Conservation (phyloP, 805 yeast species). For the Myxozyma nipponensis region DNA sequence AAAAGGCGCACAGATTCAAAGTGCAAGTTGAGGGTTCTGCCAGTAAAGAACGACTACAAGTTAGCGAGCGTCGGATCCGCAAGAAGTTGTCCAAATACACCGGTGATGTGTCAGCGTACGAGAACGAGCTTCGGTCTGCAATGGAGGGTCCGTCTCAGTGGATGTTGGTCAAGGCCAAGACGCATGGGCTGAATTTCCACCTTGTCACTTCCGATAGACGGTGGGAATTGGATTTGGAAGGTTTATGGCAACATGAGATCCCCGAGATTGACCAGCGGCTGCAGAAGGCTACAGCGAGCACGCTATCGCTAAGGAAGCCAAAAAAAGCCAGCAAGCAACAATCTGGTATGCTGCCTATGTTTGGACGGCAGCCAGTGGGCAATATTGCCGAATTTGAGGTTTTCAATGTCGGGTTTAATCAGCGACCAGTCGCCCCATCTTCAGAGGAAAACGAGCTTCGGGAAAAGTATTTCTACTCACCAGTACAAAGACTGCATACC, state of each 20-base stretch:
- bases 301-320: not conserved
- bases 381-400: not conserved
- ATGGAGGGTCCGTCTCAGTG: conserved; percentile 53
- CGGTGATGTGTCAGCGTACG: conserved; percentile 50
- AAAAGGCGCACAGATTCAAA: conserved; percentile 45
- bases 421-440: not conserved
- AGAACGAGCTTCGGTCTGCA: conserved; percentile 50
- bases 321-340: not conserved
- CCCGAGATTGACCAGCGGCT: conserved; percentile 6
- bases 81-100: conserved; percentile 52
- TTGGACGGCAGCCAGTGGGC: not conserved
- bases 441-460: not conserved
- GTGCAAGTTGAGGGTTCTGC: conserved; percentile 71
- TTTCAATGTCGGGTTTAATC: not conserved
- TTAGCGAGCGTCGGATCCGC: conserved; percentile 49
- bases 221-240: conserved; percentile 63
- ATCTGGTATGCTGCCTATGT: not conserved
- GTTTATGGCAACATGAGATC: conserved; percentile 47
- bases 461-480: not conserved
- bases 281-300: not conserved
- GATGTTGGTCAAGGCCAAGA: conserved; percentile 71
- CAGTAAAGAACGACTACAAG: conserved; percentile 53
- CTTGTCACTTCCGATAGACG: conserved; percentile 69
- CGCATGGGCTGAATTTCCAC: conserved; percentile 65
- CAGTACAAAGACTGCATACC: not conserved